Percentiles rank a stretch among this genome's conserved stretches.
Conservation (phyloP, 2,329 filamentous ascomycete genomes). For the Tolypocladium cylindrosporum region DNA sequence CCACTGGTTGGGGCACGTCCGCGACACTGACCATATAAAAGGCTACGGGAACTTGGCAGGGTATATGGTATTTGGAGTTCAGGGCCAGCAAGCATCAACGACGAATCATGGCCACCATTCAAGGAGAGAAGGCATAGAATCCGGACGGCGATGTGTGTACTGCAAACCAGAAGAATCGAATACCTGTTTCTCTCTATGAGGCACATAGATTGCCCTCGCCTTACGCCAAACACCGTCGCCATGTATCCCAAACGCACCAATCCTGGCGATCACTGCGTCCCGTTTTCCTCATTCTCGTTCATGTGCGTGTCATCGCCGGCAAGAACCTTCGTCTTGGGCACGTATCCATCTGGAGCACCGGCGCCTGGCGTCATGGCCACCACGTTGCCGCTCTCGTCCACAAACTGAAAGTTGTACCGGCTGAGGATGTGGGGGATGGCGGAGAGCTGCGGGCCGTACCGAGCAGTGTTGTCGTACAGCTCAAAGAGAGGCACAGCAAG, state of each 20-base stretch:
- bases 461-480: constrained; percentile 91
- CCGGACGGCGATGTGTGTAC: background rate
- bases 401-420: constrained; percentile 94
- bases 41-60: constrained; percentile 65
- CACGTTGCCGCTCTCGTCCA: constrained; percentile 84
- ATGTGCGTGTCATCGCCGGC: constrained; percentile 53
- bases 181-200: constrained; percentile 4
- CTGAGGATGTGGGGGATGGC: constrained; percentile 93
- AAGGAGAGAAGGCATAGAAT: constrained; percentile 60
- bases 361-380: constrained; percentile 75
- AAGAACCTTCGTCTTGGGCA: constrained; percentile 56
- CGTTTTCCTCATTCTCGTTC: constrained; percentile 43
- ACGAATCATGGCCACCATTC: constrained; percentile 84
- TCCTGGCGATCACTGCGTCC: constrained; percentile 14
- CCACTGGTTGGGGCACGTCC: background rate
- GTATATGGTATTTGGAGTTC: constrained; percentile 94
- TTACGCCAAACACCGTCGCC: constrained; percentile 28
- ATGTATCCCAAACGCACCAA: constrained; percentile 13
- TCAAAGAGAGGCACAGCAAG: constrained; percentile 95
- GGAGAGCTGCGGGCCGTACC: constrained; percentile 91
- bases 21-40: constrained; percentile 11
- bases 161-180: constrained; percentile 1
- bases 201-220: constrained; percentile 1
- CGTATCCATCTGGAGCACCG: constrained; percentile 44
- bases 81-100: constrained; percentile 64